Evolutionary conservation across 148 eudicot genomes (phyloP), one percentile per base, ranked within the genome.

Genomic region (Rhododendron griersonianum): DNA sequence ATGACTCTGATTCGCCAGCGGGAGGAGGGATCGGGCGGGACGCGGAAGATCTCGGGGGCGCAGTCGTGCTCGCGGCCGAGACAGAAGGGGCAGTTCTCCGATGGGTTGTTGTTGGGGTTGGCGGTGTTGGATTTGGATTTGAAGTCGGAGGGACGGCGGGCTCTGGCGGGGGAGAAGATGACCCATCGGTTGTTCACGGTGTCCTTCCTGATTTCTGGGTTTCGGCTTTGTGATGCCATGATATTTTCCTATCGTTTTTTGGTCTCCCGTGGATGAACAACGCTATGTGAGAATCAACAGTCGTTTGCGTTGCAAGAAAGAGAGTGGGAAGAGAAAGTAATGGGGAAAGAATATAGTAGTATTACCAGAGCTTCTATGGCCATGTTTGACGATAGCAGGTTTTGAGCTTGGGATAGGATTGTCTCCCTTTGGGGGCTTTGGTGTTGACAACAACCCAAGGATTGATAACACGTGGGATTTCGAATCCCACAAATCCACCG

Each of bases 11-110:
- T 81, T 28, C 77, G 83, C 98, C 99, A 97, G 1, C 89, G 87
- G 85, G 90, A 53, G 39, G 84, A 44, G 48, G 94, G 90, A 76
- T 86, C 90, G 13, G 93, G 84, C 3, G 91, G 90, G 55, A 94
- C 81, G 41, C 98, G 95, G 93, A 97, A 95, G n/a, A 95, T 94
- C 85, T 95, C 98, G 3, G 99, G 99, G 30, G 98, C 99, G 84
- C 98, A 95, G 37, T 94, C 92, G 90, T 93, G 95, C 83, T 97
- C 98, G 84, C 90, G 92, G 35, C 99, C 98, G 47, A 85, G 61
- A 86, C 99, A 97, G 85, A 97, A 97, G n/a, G 98, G 95, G 91
- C 99, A 95, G 35, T 19, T 19, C 0, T 83, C 88, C 2, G 88
- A 41, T 25, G 89, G 90, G n/a, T 86, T 61, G 57, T 14, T 47